Conservation (phyloP, 2,329 filamentous ascomycete species). For the Apiospora marii region DNA sequence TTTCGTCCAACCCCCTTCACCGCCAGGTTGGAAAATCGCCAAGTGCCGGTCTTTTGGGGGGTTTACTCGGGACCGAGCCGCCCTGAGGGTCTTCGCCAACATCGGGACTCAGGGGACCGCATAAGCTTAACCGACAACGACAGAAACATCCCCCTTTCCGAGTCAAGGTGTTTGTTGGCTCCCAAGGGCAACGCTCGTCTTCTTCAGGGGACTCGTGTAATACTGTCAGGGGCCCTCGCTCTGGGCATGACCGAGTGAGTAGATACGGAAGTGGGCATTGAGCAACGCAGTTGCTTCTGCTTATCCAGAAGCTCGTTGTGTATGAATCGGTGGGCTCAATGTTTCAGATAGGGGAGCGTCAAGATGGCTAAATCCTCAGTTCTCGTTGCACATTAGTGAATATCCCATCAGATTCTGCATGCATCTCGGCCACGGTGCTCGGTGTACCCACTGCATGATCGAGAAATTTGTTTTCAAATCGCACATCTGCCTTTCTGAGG, state of each 20-base stretch:
- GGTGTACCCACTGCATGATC: not conserved
- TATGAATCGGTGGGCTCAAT: not conserved
- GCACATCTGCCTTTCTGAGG: not conserved
- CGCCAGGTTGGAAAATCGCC: not conserved
- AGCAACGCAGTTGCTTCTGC: not conserved
- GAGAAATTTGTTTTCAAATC: not conserved
- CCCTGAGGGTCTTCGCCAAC: not conserved
- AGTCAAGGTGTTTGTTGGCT: not conserved
- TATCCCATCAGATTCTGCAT: not conserved
- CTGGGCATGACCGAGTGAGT: no score
- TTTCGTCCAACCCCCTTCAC: not conserved
- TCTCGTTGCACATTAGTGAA: not conserved
- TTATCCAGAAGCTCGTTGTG: not conserved
- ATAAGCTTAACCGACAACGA: not conserved
- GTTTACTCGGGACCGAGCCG: not conserved
- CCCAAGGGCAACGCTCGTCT: no score
- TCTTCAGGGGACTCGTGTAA: no score
- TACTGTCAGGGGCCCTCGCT: not conserved
- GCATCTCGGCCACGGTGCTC: not conserved
- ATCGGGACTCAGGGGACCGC: not conserved
- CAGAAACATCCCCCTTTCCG: not conserved
- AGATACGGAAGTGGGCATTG: no score
- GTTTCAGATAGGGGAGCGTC: not conserved
- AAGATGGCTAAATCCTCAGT: not conserved
- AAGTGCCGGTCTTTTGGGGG: not conserved